Evolutionary conservation across 2,329 filamentous ascomycete species (phyloP), one percentile per base, ranked within the genome.

Genomic region (Verticillium dahliae): DNA sequence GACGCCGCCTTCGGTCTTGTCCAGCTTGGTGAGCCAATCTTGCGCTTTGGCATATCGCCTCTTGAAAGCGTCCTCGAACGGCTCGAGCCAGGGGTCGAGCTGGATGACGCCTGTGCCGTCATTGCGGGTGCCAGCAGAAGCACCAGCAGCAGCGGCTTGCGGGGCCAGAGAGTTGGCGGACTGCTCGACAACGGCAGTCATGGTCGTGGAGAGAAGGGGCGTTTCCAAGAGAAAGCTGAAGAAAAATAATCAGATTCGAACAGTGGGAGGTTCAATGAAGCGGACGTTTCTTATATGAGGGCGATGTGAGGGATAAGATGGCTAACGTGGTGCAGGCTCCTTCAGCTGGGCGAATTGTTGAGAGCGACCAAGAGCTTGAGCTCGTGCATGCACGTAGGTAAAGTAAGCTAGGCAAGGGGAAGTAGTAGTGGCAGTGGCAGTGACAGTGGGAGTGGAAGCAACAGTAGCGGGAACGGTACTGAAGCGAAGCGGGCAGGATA

Each of bases 51-150:
- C 77, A 75, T 89, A 97, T 71, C 95, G 87, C 63, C 86, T 84
- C 74, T 86, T 88, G 66, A 99, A 81, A 37, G 88, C 80, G 61
- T 89, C 91, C 69, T 87, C 85, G 81, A 96, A 97, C 4, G 95
- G 94, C 59, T 86, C 85, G 60, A 99, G 86, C 85, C 89, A 98
- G 56, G 93, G 92, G 73, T 99, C 95, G 62, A 98, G 83, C 74
- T 90, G 80, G 66, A 96, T 77, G 59, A 97, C 92, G 68, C 90
- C 90, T 63, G 90, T 91, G 74, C 89, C 89, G 71, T 92, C 90
- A 58, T 82, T 85, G 58, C 88, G 82, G 55, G 86, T 74, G 57
- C 83, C 75, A 62, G 77, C 78, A 34, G 80, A 75, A 60, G 79
- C 75, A 63, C 78, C 18, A 22, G 18, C 77, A 45, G 69, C 66